Evolutionary conservation across 2,329 filamentous ascomycete genomes (phyloP), one percentile per base, ranked within the genome.

Genomic region (Zalaria sp.): DNA sequence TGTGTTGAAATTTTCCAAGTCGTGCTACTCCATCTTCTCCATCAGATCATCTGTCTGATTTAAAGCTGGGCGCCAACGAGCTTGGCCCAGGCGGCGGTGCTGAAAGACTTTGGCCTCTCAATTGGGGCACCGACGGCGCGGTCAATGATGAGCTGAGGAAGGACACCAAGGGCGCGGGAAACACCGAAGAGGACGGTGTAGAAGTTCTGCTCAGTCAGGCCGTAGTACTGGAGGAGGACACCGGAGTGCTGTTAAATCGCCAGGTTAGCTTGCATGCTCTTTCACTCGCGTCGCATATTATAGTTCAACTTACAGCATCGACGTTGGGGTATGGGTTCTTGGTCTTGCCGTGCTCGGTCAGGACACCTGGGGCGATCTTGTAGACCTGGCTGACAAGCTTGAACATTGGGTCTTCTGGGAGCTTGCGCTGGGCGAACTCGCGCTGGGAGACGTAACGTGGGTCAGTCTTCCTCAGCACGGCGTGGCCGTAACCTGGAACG

Each of bases 301-400:
- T n/a, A n/a, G n/a, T 28, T 7, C 25, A 26, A 35, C 63, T 61
- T 61, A 69, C 65, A 60, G 89, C 88, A 62, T 96, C 89, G 60
- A 96, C 88, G 74, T 96, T 96, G 68, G 91, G 91, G 78, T 77
- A 96, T 53, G 89, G 89, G 83, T 96, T 95, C 84, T 96, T 96
- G 76, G 89, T 96, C 85, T 98, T 98, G 73, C 91, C 91, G 75
- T 98, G 91, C 81, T 98, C 87, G 53, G 91, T 98, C 65, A 98
- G 76, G 58, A 98, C 91, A 60, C 82, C 83, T 51, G 91, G 91
- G 51, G 91, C 91, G 58, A 98, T 96, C 85, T 98, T 98, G 84
- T 96, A 98, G 57, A 98, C 91, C 75, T 98, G 91, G 77, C 84
- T 93, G 72, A 98, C 91, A 55, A 98, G 84, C 79, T 98, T 87